Evolutionary conservation across 345 rosid genomes (phyloP), one percentile per base, ranked within the genome.

Genomic region (Rubroshorea leprosula): DNA sequence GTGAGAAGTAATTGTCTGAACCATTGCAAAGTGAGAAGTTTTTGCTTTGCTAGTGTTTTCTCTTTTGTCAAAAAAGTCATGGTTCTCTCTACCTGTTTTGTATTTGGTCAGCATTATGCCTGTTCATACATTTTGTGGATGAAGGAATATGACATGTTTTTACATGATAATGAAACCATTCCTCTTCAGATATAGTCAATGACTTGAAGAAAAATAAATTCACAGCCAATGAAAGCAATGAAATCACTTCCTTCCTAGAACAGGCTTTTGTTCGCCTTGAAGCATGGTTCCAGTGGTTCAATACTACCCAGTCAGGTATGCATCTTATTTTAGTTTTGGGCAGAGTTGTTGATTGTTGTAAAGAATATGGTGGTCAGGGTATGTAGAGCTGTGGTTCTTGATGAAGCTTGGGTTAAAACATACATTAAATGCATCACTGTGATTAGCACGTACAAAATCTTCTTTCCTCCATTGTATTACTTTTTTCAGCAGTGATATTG

Each of bases 281-380:
- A 62, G 91, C 87, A 62, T 89, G 98, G 94, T 86, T 79, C 70
- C 78, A 83, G 35, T 92, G 97, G 98, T 89, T 81, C 72, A 78
- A 84, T 64, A 83, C 91, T 13, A 83, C 96, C 22, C 94, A 92
- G 58, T 74, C 77, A 80, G 95, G 98, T 89, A 81, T 20, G 20
- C 35, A 39, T 45, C 54, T 54, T 41, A 16, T 38, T 53, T 49
- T 41, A 15, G 23, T 26, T 14, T 55, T 27, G 25, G 43, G 53
- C 52, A 47, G 53, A 38, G 14, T 13, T 11, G 4, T 50, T 48
- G 23, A 10, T n/a, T 21, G 39, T 9, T 15, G 16, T 3, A 57
- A 24, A 57, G 26, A 51, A 24, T 24, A 14, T 15, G 2, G 39
- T 24, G 2, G 8, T 17, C 4, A 9, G 21, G 38, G 19, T 24